A percentile compares a stretch with the other conserved stretches of the same genome.
These are phyloP conservation scores for Penicillium manginii DNA, from an alignment of 495 filamentous ascomycete species.

Conservation along the genomic window DNA sequence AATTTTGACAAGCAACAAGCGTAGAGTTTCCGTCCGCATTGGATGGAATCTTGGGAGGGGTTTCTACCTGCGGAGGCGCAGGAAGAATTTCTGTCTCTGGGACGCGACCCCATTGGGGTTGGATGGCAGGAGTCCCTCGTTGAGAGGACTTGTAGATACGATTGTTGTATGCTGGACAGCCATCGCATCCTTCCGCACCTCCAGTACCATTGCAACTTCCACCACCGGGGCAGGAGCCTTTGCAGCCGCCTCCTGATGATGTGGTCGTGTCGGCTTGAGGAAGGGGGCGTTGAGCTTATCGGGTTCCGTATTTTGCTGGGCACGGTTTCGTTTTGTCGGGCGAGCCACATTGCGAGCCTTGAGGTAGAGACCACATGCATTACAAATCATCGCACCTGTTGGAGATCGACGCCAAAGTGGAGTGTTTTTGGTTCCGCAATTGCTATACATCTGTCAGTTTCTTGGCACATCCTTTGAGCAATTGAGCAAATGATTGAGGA, in stretches of 20 bases:
- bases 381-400: conserved; percentile 92
- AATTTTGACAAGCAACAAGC: conserved; percentile 95
- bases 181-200: conserved; percentile 92
- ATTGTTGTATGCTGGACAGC: conserved; percentile 97
- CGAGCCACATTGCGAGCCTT: conserved; percentile 91
- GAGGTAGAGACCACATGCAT: conserved; percentile 93
- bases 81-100: conserved; percentile 27
- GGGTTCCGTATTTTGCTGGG: conserved; percentile 36
- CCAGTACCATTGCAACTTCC: conserved; percentile 96
- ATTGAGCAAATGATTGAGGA: not conserved
- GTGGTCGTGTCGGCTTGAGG: conserved; percentile 20
- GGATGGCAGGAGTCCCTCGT: conserved; percentile 35
- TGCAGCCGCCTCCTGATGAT: conserved; percentile 47
- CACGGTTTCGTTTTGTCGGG: conserved; percentile 81
- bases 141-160: conserved; percentile 80
- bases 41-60: conserved; percentile 24
- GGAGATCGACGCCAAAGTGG: conserved; percentile 95
- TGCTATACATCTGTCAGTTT: conserved; percentile 56
- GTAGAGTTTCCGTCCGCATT: conserved; percentile 64
- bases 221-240: conserved; percentile 93
- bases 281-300: conserved; percentile 20
- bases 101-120: conserved; percentile 35
- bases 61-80: conserved; percentile 23
- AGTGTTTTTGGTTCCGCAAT: conserved; percentile 91
- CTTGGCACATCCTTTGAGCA: not conserved